A percentile compares a stretch with the other conserved stretches of the same genome.
These are phyloP conservation scores for Plenodomus lindquistii DNA, from an alignment of 2,329 filamentous ascomycete genomes.

Conservation along the genomic window DNA sequence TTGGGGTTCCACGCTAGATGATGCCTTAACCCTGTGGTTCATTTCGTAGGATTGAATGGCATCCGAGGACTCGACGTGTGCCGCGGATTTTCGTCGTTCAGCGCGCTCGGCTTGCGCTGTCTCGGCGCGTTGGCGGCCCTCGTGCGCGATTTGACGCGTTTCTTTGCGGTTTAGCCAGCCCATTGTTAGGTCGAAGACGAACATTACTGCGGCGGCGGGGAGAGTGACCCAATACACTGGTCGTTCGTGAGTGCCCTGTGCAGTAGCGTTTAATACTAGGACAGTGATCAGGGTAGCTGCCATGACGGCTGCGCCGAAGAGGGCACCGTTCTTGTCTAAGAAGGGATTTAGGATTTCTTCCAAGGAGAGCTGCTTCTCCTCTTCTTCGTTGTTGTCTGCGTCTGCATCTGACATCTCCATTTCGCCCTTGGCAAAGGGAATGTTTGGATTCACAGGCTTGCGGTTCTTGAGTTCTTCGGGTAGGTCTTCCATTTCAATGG, in stretches of 20 bases:
- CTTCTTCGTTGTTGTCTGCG: constrained; percentile 53
- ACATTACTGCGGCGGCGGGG: constrained; percentile 69
- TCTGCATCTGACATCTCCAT: constrained; percentile 56
- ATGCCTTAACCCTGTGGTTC: not conserved
- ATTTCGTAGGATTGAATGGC: constrained; percentile 6
- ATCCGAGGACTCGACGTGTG: constrained; percentile 9
- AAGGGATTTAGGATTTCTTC: constrained; percentile 79
- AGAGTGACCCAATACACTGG: constrained; percentile 71
- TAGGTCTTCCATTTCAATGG: constrained; percentile 70
- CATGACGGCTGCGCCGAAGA: constrained; percentile 69
- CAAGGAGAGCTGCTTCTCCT: constrained; percentile 60
- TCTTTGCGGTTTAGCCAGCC: constrained; percentile 67
- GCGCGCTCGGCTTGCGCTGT: constrained; percentile 39
- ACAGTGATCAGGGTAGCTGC: constrained; percentile 67
- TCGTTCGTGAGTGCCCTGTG: constrained; percentile 52
- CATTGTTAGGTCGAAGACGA: constrained; percentile 66
- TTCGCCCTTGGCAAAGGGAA: constrained; percentile 64
- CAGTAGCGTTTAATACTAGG: constrained; percentile 66
- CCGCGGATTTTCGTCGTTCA: constrained; percentile 31
- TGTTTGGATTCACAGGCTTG: constrained; percentile 72
- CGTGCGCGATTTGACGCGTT: constrained; percentile 64
- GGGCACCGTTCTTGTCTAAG: constrained; percentile 67
- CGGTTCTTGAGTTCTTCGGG: constrained; percentile 59
- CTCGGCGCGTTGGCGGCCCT: constrained; percentile 57
- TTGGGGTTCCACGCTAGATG: not conserved